These are phyloP conservation scores for Xenoacremonium recifei DNA, from an alignment of 2,329 filamentous ascomycete genomes.

Conservation along the genomic window DNA sequence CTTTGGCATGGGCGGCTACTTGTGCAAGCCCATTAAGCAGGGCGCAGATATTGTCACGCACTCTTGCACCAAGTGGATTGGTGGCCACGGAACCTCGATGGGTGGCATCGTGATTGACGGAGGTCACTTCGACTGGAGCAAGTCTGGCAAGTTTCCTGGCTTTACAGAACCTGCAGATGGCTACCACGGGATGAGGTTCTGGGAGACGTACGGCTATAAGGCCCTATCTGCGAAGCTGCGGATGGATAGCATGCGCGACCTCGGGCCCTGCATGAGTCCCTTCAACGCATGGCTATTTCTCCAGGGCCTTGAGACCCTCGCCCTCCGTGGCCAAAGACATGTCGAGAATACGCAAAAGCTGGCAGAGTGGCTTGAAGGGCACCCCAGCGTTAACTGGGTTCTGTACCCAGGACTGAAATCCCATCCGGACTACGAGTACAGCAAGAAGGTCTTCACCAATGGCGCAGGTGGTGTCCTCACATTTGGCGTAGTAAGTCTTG, in stretches of 20 bases:
- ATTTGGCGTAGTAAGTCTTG: conserved; percentile 66
- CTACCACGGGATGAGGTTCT: conserved; percentile 70
- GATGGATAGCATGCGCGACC: conserved; percentile 68
- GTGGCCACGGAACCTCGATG: conserved; percentile 70
- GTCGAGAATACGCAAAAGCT: conserved; percentile 64
- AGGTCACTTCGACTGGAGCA: conserved; percentile 72
- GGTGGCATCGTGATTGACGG: conserved; percentile 66
- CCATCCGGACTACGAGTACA: conserved; percentile 61
- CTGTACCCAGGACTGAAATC: conserved; percentile 59
- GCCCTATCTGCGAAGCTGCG: conserved; percentile 66
- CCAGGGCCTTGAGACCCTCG: conserved; percentile 68
- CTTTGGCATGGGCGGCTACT: conserved; percentile 55
- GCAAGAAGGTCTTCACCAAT: conserved; percentile 66
- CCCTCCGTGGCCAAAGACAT: conserved; percentile 64
- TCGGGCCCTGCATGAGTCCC: conserved; percentile 66
- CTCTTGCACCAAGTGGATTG: conserved; percentile 73
- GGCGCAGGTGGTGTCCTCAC: conserved; percentile 71
- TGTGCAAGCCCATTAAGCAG: conserved; percentile 63
- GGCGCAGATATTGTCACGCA: conserved; percentile 72
- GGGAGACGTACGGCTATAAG: conserved; percentile 65
- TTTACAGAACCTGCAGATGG: conserved; percentile 68
- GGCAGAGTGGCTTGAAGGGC: conserved; percentile 66
- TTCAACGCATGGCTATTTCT: conserved; percentile 72
- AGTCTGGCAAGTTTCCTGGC: conserved; percentile 67
- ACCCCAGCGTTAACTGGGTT: conserved; percentile 69